A percentile compares a stretch with the other conserved stretches of the same genome.
Conservation (phyloP, 1,139 yeast genomes). For the Lodderomyces jiufengensis region DNA sequence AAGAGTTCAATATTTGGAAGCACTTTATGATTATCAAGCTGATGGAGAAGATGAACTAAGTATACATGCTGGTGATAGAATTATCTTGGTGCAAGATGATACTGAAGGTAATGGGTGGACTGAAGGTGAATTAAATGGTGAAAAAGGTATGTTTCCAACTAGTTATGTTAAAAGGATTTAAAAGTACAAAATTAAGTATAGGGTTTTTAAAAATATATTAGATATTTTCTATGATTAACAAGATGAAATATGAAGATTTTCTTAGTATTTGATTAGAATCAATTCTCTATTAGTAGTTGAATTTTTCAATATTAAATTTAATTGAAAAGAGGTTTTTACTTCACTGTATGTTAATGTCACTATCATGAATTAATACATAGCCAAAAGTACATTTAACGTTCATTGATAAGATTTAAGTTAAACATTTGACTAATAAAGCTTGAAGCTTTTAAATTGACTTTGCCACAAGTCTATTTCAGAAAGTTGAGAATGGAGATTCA, state of each 20-base stretch:
- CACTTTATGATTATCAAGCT: constrained; percentile 75
- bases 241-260: too few relatives aligned
- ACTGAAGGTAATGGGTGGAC: constrained; percentile 97
- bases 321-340: too few relatives aligned
- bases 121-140: constrained; percentile 78
- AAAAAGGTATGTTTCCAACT: constrained; percentile 77
- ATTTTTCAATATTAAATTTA: neutral
- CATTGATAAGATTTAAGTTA: too few relatives aligned
- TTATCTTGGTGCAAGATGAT: constrained; percentile 59
- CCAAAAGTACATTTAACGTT: too few relatives aligned
- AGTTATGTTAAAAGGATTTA: constrained; percentile 53
- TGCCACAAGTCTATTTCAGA: too few relatives aligned
- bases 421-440: too few relatives aligned
- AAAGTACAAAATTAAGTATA: neutral
- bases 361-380: too few relatives aligned
- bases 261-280: too few relatives aligned
- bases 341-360: too few relatives aligned
- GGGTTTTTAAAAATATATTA: neutral
- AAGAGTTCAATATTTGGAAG: constrained; percentile 62
- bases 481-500: too few relatives aligned
- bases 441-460: too few relatives aligned
- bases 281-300: neutral
- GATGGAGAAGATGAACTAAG: constrained; percentile 81
- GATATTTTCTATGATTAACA: neutral
- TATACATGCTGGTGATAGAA: constrained; percentile 69